Conservation (phyloP, 371 early-diverging fungal species). For the Rhizopus stolonifer region DNA sequence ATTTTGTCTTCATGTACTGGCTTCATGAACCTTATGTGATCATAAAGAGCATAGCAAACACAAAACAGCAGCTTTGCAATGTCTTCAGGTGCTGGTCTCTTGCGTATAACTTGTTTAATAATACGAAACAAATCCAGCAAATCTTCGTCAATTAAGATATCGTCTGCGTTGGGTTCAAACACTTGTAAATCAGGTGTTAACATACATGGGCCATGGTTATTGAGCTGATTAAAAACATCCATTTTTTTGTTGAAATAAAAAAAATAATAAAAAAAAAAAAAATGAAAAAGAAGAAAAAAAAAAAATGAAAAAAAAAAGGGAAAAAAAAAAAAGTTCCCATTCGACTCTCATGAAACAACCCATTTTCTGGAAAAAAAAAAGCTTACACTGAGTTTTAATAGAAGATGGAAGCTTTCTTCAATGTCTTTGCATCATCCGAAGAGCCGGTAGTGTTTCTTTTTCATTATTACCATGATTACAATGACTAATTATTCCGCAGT, state of each 20-base stretch:
- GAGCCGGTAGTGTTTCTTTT: slow-evolving; percentile 22
- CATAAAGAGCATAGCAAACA: slow-evolving; percentile 43
- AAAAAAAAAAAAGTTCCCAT: slow-evolving; percentile 1
- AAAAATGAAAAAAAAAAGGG: background rate
- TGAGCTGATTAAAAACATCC: background rate
- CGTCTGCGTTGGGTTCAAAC: slow-evolving; percentile 44
- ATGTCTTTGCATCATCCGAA: no score
- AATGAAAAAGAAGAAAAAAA: background rate
- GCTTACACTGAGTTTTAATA: no score
- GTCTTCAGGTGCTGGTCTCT: slow-evolving; percentile 36
- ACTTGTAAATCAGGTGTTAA: slow-evolving; percentile 18
- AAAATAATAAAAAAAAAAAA: slow-evolving; percentile 1
- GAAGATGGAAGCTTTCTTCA: no score
- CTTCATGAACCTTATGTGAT: slow-evolving; percentile 39
- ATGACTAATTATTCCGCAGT: slow-evolving; percentile 14
- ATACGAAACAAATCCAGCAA: slow-evolving; percentile 43
- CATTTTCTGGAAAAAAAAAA: background rate
- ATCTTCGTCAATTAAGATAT: slow-evolving; percentile 45
- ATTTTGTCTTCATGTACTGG: slow-evolving; percentile 39
- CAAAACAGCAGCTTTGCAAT: slow-evolving; percentile 45
- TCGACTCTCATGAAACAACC: background rate
- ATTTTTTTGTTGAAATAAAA: background rate
- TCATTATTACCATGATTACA: slow-evolving; percentile 18
- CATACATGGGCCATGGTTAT: slow-evolving; percentile 7
- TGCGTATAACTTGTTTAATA: slow-evolving; percentile 39